phyloP scores from a whole-genome alignment of 805 yeast species.

The Saturnispora bothae region DNA sequence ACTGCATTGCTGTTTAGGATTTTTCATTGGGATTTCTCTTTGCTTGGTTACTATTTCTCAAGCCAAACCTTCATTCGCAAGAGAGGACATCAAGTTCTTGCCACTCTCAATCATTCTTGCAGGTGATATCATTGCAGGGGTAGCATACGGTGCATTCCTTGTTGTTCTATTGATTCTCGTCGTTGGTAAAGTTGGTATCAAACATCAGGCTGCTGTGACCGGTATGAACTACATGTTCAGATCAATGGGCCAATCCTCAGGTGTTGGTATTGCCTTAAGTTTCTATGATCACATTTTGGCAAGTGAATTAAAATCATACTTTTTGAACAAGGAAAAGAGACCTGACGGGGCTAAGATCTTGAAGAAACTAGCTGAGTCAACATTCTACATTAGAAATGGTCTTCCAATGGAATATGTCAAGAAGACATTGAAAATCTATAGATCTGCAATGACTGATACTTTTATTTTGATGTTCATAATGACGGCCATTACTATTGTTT shows the following conservation, averaged over 20 bases:
- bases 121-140: constrained; percentile 26
- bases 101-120: constrained; percentile 17
- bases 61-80: constrained; percentile 17
- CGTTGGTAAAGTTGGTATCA: constrained; percentile 34
- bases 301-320: constrained; percentile 24
- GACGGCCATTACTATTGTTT: constrained; percentile 17
- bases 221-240: constrained; percentile 41
- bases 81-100: constrained; percentile 11
- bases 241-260: constrained; percentile 37
- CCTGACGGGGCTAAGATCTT: constrained; percentile 19
- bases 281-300: constrained; percentile 27
- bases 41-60: constrained; percentile 14
- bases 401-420: constrained; percentile 18
- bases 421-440: constrained; percentile 24
- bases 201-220: constrained; percentile 38
- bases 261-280: constrained; percentile 34
- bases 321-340: constrained; percentile 16
- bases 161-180: constrained; percentile 32
- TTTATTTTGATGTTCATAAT: constrained; percentile 19
- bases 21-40: constrained; percentile 17
- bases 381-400: constrained; percentile 24
- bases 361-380: constrained; percentile 17
- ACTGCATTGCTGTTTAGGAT: constrained; percentile 15
- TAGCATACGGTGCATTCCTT: constrained; percentile 32
- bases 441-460: constrained; percentile 21